Evolutionary conservation across 208 protist species (phyloP).

Genomic region (Acanthamoeba triangularis): DNA sequence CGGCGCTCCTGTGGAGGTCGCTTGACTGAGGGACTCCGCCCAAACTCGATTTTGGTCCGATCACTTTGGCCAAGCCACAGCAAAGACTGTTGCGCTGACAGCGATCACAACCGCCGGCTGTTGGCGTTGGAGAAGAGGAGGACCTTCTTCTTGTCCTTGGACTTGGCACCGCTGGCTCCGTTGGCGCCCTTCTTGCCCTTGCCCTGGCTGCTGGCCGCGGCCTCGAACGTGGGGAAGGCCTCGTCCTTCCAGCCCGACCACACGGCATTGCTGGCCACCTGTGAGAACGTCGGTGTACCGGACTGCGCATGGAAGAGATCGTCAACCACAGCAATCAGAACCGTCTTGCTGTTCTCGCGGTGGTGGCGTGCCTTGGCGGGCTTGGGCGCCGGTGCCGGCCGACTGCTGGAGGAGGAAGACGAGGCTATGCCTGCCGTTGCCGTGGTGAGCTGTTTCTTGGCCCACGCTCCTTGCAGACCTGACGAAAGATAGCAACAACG

Average conservation of each 20-base stretch:
- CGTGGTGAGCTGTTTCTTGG: background rate
- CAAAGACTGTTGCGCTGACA: too few species aligned
- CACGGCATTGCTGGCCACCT: background rate
- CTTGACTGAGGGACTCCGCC: too few species aligned
- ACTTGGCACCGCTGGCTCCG: background rate
- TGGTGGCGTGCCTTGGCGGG: background rate
- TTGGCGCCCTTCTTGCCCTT: background rate
- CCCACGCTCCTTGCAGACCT: conserved; percentile 19
- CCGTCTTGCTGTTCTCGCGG: too few species aligned
- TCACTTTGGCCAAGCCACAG: too few species aligned
- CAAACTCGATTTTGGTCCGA: too few species aligned
- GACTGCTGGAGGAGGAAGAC: background rate
- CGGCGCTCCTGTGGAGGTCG: too few species aligned
- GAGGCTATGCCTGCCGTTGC: background rate
- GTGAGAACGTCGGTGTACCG: background rate
- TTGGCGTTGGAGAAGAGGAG: background rate
- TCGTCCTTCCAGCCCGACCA: conserved; percentile 45
- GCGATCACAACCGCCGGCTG: conserved; percentile 6
- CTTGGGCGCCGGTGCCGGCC: background rate
- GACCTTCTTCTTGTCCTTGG: conserved; percentile 41
- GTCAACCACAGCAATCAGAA: too few species aligned
- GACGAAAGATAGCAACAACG: background rate
- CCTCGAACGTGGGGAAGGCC: conserved; percentile 18
- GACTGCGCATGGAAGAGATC: background rate
- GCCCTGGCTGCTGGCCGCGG: background rate